Evolutionary conservation across 2,329 filamentous ascomycete species (phyloP).

Genomic region (Venturia effusa): DNA sequence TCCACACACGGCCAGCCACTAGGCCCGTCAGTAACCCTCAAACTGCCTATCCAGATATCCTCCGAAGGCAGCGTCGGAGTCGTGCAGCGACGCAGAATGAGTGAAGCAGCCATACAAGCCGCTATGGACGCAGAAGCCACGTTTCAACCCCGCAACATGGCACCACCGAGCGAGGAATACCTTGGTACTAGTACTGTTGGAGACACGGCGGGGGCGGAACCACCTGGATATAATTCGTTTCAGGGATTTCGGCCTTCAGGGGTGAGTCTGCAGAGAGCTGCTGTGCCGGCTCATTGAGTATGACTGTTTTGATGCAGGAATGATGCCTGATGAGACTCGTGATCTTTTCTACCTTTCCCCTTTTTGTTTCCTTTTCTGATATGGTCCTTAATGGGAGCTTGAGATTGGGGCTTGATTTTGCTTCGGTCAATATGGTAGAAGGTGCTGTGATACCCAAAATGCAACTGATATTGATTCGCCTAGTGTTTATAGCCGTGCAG

Average conservation of each 20-base stretch:
- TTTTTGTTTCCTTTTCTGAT: neutral
- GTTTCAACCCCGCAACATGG: slow-evolving; percentile 6
- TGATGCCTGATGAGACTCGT: neutral
- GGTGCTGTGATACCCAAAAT: slow-evolving; percentile 2
- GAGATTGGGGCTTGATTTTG: neutral
- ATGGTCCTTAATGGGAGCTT: too few species aligned
- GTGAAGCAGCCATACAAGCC: neutral
- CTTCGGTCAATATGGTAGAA: neutral
- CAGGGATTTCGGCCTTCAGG: neutral
- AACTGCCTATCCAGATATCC: slow-evolving; percentile 36
- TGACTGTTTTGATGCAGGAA: neutral
- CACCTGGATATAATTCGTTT: neutral
- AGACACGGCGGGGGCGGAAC: neutral
- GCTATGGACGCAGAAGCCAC: slow-evolving; percentile 1
- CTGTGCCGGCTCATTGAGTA: neutral
- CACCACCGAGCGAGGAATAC: slow-evolving; percentile 1
- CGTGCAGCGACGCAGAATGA: slow-evolving; percentile 1
- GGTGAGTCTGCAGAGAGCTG: neutral
- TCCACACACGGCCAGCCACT: slow-evolving; percentile 36
- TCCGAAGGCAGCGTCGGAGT: slow-evolving; percentile 21
- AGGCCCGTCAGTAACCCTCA: slow-evolving; percentile 24
- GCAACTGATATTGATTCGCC: too few species aligned
- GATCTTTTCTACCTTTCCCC: neutral
- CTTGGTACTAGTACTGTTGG: neutral
- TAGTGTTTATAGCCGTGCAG: too few species aligned